Conservation (phyloP, 2,329 filamentous ascomycete species). For the Colletotrichum cuscutae region DNA sequence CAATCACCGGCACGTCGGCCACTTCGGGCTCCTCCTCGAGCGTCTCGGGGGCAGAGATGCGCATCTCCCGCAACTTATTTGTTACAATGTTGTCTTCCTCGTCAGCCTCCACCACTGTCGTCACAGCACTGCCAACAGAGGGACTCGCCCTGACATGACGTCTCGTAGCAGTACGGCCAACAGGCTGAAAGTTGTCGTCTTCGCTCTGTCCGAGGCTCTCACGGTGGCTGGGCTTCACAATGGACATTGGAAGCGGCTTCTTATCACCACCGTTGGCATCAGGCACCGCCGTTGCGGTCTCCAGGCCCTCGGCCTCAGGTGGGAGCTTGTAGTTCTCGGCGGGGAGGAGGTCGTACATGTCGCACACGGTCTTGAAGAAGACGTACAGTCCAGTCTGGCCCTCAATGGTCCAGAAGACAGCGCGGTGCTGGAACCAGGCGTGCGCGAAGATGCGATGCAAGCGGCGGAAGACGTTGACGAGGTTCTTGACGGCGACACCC, state of each 20-base stretch:
- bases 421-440: constrained; percentile 97
- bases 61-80: constrained; percentile 57
- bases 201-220: constrained; percentile 44
- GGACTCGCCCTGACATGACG: constrained; percentile 84
- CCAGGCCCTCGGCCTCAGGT: constrained; percentile 88
- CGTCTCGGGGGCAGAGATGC: constrained; percentile 64
- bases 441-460: constrained; percentile 98
- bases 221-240: constrained; percentile 48
- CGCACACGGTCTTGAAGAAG: constrained; percentile 97
- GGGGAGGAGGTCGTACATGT: constrained; percentile 88
- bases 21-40: constrained; percentile 62
- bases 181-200: constrained; percentile 62
- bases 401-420: constrained; percentile 95
- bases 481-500: constrained; percentile 77
- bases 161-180: constrained; percentile 77
- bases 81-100: constrained; percentile 73
- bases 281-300: constrained; percentile 55
- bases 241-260: constrained; percentile 45
- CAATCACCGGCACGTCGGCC: constrained; percentile 54
- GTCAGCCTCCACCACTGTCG: constrained; percentile 84
- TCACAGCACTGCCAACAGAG: constrained; percentile 81
- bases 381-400: constrained; percentile 91
- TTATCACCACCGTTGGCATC: constrained; percentile 48
- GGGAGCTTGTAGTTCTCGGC: constrained; percentile 97
- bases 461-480: constrained; percentile 94